A percentile compares a stretch with the other conserved stretches of the same genome.
Evolutionary conservation across 2,329 filamentous ascomycete species (phyloP).

Genomic region (Fusarium sterilihyphosum): DNA sequence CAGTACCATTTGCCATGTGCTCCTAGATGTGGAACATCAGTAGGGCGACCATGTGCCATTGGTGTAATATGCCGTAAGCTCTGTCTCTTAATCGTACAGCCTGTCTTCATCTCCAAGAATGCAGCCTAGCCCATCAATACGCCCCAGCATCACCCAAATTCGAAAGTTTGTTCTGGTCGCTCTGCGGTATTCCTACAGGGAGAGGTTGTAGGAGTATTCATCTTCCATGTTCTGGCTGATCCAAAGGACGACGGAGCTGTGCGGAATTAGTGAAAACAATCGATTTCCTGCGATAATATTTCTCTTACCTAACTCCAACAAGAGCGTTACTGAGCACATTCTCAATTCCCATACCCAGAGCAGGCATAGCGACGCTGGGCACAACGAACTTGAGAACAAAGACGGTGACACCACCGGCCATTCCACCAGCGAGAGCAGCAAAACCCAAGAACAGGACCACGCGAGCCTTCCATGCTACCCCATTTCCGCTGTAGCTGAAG

Average conservation of each 20-base stretch:
- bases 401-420: constrained; percentile 75
- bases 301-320: constrained; percentile 66
- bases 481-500: constrained; percentile 69
- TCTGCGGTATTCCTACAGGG: constrained; percentile 55
- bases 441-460: constrained; percentile 75
- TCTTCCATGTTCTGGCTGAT: constrained; percentile 78
- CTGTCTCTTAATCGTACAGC: constrained; percentile 32
- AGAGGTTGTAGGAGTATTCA: constrained; percentile 75
- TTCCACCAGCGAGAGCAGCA: constrained; percentile 71
- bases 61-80: background rate
- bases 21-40: background rate
- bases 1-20: background rate
- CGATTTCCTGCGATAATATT: background rate
- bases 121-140: constrained; percentile 11
- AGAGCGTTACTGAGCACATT: constrained; percentile 73
- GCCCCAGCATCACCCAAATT: background rate
- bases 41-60: constrained; percentile 6
- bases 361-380: constrained; percentile 65
- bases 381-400: constrained; percentile 74
- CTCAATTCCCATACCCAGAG: constrained; percentile 71
- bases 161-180: background rate
- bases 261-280: constrained; percentile 21
- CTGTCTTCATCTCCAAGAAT: background rate
- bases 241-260: constrained; percentile 72
- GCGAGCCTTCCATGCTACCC: constrained; percentile 75